A percentile compares a stretch with the other conserved stretches of the same genome.
Evolutionary conservation across 2,329 filamentous ascomycete genomes (phyloP).

Genomic region (Colletotrichum tabaci): DNA sequence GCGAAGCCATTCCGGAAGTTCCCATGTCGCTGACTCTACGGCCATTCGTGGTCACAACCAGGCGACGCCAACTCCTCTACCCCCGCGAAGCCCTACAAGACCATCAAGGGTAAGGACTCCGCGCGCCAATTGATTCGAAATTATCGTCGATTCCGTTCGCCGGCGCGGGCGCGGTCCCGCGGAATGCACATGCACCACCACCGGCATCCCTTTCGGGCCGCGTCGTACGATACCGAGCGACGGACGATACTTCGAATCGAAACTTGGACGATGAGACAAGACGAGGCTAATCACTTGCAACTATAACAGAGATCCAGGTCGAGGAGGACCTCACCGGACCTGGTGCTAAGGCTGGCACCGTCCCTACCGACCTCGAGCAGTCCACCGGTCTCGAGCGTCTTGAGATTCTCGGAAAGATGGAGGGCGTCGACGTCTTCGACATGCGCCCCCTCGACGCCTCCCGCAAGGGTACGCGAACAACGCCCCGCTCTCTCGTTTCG

Average conservation of each 20-base stretch:
- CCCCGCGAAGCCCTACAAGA: slow-evolving; percentile 61
- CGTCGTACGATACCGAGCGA: slow-evolving; percentile 30
- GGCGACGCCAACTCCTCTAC: slow-evolving; percentile 56
- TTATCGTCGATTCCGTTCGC: slow-evolving; percentile 16
- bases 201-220: slow-evolving; percentile 35
- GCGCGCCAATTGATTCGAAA: slow-evolving; percentile 35
- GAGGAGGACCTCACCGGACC: slow-evolving; percentile 88
- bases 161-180: slow-evolving; percentile 27
- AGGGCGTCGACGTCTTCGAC: slow-evolving; percentile 97
- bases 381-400: slow-evolving; percentile 98
- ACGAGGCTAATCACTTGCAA: slow-evolving; percentile 32
- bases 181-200: slow-evolving; percentile 13
- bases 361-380: slow-evolving; percentile 96
- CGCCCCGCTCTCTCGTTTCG: background rate
- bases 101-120: slow-evolving; percentile 60
- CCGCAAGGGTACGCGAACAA: slow-evolving; percentile 75
- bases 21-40: slow-evolving; percentile 35
- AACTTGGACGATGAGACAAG: background rate
- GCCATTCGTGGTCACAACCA: slow-evolving; percentile 42
- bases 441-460: slow-evolving; percentile 96
- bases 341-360: slow-evolving; percentile 84
- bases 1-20: slow-evolving; percentile 30
- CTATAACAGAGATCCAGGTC: slow-evolving; percentile 80
- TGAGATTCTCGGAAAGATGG: slow-evolving; percentile 99
- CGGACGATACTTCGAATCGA: slow-evolving; percentile 16